Evolutionary conservation across 176 grass and related monocot species (phyloP).

Genomic region (Oryza meyeriana): DNA sequence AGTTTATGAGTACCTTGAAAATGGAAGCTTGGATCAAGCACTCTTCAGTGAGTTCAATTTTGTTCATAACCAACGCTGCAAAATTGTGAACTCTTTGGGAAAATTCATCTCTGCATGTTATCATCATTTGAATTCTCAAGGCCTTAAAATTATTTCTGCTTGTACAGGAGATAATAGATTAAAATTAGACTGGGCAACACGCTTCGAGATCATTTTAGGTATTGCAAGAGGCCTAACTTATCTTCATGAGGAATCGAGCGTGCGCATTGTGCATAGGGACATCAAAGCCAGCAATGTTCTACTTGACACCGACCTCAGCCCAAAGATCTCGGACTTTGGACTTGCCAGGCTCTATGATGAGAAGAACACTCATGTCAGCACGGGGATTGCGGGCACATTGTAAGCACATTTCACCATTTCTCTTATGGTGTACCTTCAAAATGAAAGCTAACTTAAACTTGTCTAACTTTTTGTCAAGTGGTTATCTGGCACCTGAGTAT

Average conservation of each 20-base stretch:
- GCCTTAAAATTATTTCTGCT: background rate
- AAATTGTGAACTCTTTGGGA: background rate
- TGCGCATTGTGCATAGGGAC: slow-evolving; percentile 72
- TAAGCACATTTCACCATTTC: slow-evolving; percentile 32
- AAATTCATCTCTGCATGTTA: background rate
- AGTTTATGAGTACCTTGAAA: slow-evolving; percentile 74
- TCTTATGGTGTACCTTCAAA: background rate
- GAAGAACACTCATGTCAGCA: slow-evolving; percentile 52
- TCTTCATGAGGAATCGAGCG: slow-evolving; percentile 63
- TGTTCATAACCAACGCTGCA: background rate
- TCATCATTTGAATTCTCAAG: background rate
- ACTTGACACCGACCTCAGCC: slow-evolving; percentile 47
- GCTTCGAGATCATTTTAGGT: slow-evolving; percentile 58
- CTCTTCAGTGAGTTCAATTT: slow-evolving; percentile 42
- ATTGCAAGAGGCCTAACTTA: slow-evolving; percentile 56
- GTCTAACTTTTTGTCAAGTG: slow-evolving; percentile 28
- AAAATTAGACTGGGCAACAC: slow-evolving; percentile 49
- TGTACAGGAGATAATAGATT: slow-evolving; percentile 32
- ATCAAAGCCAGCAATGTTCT: slow-evolving; percentile 71
- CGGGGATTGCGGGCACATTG: slow-evolving; percentile 58
- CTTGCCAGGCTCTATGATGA: slow-evolving; percentile 66
- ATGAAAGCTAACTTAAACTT: background rate
- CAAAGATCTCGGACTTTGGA: slow-evolving; percentile 74
- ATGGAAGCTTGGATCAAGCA: slow-evolving; percentile 69
- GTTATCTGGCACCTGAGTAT: slow-evolving; percentile 69